Conservation (phyloP, 768 basidiomycete genomes). For the Tricholoma hemisulphureum region DNA sequence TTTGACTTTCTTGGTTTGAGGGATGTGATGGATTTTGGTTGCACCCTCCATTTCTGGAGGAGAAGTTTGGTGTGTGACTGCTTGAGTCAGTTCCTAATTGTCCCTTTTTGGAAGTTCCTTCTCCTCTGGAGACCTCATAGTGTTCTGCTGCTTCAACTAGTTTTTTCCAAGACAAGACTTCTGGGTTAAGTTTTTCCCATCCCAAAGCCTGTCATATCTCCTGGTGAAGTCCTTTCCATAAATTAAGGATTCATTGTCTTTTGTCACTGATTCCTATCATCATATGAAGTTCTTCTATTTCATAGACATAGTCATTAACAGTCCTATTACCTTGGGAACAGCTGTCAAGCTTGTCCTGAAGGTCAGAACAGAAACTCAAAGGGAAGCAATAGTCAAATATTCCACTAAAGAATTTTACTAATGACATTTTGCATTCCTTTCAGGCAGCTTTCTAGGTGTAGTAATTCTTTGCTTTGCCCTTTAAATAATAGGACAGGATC, state of each 20-base stretch:
- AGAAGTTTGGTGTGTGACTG: no score
- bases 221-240: conserved; percentile 32
- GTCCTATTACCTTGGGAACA: conserved; percentile 24
- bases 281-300: conserved; percentile 32
- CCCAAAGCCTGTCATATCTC: conserved; percentile 8
- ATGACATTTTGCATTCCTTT: no score
- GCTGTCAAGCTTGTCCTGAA: conserved; percentile 19
- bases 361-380: conserved; percentile 22
- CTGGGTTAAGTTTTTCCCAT: conserved; percentile 8
- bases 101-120: background rate
- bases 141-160: conserved; percentile 8
- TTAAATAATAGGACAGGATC: conserved; percentile 6
- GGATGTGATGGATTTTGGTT: no score
- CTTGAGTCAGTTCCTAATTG: background rate
- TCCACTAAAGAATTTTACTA: conserved; percentile 29
- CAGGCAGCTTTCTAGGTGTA: conserved; percentile 21
- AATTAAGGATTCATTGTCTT: conserved; percentile 25
- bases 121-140: background rate
- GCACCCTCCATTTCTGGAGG: no score
- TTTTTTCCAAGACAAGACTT: conserved; percentile 8
- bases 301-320: conserved; percentile 31
- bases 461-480: conserved; percentile 9
- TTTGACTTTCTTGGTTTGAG: no score
- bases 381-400: conserved; percentile 42
- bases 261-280: conserved; percentile 30